These are phyloP conservation scores for Scedosporium aurantiacum DNA, from an alignment of 2,329 filamentous ascomycete genomes.

Conservation along the genomic window DNA sequence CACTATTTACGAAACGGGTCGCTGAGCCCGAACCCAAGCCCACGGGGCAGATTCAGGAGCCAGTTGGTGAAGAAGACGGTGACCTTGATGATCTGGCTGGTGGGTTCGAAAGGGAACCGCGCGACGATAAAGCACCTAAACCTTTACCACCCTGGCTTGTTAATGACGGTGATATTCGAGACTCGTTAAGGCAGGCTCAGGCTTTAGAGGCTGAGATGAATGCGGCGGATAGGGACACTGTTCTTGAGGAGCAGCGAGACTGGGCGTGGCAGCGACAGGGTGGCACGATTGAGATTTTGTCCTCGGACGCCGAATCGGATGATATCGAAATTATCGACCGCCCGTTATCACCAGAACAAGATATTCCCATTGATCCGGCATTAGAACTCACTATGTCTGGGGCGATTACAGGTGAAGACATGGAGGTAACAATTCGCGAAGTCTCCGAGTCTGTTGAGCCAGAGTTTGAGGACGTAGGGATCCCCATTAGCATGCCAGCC, in stretches of 20 bases:
- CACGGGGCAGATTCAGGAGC: neutral
- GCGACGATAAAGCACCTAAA: slow-evolving; percentile 32
- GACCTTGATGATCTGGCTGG: slow-evolving; percentile 40
- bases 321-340: slow-evolving; percentile 47
- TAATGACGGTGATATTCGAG: slow-evolving; percentile 54
- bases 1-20: slow-evolving; percentile 38
- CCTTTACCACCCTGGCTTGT: slow-evolving; percentile 68
- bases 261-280: slow-evolving; percentile 31
- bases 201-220: slow-evolving; percentile 48
- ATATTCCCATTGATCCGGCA: neutral
- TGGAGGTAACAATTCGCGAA: neutral
- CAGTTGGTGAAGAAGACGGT: slow-evolving; percentile 15
- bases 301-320: slow-evolving; percentile 45
- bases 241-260: slow-evolving; percentile 42
- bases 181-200: slow-evolving; percentile 47
- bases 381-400: neutral
- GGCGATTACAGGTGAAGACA: neutral
- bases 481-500: neutral
- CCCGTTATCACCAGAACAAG: neutral
- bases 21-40: slow-evolving; percentile 5
- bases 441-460: slow-evolving; percentile 2
- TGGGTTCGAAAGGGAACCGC: slow-evolving; percentile 49
- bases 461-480: slow-evolving; percentile 3
- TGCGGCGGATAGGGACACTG: slow-evolving; percentile 48
- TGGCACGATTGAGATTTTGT: slow-evolving; percentile 51